A percentile compares a stretch with the other conserved stretches of the same genome.
phyloP scores from a whole-genome alignment of 2,329 filamentous ascomycete species.

The Xylaria sp. region DNA sequence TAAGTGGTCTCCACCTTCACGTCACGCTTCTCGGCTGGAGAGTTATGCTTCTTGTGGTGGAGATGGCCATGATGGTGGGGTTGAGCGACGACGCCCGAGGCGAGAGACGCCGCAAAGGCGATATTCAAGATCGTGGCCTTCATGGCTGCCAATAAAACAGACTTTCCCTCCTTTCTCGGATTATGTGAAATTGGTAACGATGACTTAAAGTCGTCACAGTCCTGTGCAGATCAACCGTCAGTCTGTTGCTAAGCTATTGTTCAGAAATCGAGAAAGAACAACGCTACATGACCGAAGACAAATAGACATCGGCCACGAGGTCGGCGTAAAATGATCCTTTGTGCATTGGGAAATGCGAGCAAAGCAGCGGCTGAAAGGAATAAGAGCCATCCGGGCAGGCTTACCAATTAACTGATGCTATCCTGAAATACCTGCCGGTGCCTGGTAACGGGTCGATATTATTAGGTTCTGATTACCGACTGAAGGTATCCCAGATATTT shows the following conservation, averaged over 20 bases:
- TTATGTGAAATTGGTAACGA: slow-evolving; percentile 12
- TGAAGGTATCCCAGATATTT: slow-evolving; percentile 19
- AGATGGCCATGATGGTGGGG: slow-evolving; percentile 62
- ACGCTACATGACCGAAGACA: background rate
- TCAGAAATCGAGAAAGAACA: background rate
- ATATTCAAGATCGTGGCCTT: slow-evolving; percentile 51
- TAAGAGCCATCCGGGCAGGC: slow-evolving; percentile 1
- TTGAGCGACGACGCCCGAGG: slow-evolving; percentile 52
- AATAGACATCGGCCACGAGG: background rate
- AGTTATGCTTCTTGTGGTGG: slow-evolving; percentile 58
- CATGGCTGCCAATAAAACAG: slow-evolving; percentile 42
- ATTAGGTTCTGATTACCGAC: slow-evolving; percentile 10
- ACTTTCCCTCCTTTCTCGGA: slow-evolving; percentile 8
- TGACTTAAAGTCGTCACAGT: slow-evolving; percentile 17
- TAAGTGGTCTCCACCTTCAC: slow-evolving; percentile 51
- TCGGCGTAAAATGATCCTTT: background rate
- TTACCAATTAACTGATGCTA: slow-evolving; percentile 20
- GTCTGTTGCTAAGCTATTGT: background rate
- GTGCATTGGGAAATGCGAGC: background rate
- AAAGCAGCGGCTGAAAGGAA: background rate
- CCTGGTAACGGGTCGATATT: slow-evolving; percentile 1
- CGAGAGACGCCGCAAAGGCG: slow-evolving; percentile 56
- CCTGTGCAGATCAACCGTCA: slow-evolving; percentile 20
- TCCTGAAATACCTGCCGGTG: slow-evolving; percentile 4
- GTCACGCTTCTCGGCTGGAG: slow-evolving; percentile 52